phyloP scores from a whole-genome alignment of 75 land plant genomes.

The Larix kaempferi region DNA sequence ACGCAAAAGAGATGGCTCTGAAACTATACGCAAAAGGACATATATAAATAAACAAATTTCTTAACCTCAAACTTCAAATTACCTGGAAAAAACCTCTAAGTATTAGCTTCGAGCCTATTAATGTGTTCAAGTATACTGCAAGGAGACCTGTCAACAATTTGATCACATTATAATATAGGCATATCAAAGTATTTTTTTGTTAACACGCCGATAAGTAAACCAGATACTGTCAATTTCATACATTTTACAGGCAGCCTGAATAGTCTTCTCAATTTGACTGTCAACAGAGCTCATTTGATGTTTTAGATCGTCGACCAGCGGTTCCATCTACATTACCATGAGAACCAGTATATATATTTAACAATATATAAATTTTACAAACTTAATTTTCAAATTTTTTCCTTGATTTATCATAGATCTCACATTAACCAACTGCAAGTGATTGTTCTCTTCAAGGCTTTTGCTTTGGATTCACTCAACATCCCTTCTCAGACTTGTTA shows the following conservation, averaged over 20 bases:
- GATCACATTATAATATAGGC: not conserved
- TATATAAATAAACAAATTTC: not conserved
- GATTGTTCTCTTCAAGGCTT: not conserved
- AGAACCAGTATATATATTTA: not conserved
- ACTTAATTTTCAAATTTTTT: too few relatives aligned
- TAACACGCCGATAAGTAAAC: too few relatives aligned
- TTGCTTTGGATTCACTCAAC: not conserved
- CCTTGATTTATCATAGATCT: not conserved
- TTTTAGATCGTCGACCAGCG: too few relatives aligned
- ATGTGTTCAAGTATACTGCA: not conserved
- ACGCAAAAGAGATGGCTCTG: too few relatives aligned
- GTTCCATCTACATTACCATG: not conserved
- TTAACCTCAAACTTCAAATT: not conserved
- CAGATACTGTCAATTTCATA: not conserved
- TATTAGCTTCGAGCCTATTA: slow-evolving; percentile 1
- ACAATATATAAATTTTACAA: too few relatives aligned
- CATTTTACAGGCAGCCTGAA: not conserved
- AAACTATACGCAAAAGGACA: too few relatives aligned
- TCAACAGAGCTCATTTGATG: not conserved
- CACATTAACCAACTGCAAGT: not conserved
- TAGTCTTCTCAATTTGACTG: not conserved
- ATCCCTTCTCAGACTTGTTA: not conserved
- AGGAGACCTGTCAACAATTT: not conserved
- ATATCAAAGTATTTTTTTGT: too few relatives aligned
- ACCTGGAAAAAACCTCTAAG: not conserved